These are phyloP conservation scores for Ramalina intermedia DNA, from an alignment of 495 filamentous ascomycete genomes.

Conservation along the genomic window DNA sequence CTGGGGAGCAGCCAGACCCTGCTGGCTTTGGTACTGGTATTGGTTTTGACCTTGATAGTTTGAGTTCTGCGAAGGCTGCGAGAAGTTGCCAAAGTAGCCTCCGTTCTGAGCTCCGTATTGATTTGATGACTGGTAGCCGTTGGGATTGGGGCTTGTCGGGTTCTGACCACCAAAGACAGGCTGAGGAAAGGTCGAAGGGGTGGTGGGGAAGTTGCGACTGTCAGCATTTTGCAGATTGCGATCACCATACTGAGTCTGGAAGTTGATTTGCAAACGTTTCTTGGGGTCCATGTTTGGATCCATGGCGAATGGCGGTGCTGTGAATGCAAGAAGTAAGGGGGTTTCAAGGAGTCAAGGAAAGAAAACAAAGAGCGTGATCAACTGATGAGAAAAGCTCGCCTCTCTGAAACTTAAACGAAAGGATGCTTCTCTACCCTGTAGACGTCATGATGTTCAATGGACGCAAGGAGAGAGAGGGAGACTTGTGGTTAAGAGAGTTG, in stretches of 20 bases:
- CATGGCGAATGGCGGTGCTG: not conserved
- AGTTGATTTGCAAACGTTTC: constrained; percentile 59
- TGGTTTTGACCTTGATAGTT: constrained; percentile 46
- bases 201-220: constrained; percentile 85
- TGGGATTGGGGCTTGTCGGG: constrained; percentile 13
- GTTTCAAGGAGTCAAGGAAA: not conserved
- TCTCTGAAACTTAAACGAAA: no score
- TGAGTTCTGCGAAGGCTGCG: constrained; percentile 27
- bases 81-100: constrained; percentile 55
- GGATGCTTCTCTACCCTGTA: no score
- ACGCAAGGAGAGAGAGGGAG: no score
- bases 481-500: no score
- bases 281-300: constrained; percentile 34
- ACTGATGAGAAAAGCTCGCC: not conserved
- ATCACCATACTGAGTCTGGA: constrained; percentile 42
- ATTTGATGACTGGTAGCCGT: constrained; percentile 31
- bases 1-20: constrained; percentile 11
- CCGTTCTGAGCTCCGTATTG: constrained; percentile 33
- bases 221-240: constrained; percentile 50
- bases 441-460: no score
- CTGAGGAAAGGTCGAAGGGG: constrained; percentile 90
- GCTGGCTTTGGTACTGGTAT: constrained; percentile 31
- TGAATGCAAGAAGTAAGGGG: not conserved
- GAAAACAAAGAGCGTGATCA: not conserved
- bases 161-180: constrained; percentile 54